These are phyloP conservation scores for Ogataea methanolica DNA, from an alignment of 805 yeast species.

Conservation along the genomic window DNA sequence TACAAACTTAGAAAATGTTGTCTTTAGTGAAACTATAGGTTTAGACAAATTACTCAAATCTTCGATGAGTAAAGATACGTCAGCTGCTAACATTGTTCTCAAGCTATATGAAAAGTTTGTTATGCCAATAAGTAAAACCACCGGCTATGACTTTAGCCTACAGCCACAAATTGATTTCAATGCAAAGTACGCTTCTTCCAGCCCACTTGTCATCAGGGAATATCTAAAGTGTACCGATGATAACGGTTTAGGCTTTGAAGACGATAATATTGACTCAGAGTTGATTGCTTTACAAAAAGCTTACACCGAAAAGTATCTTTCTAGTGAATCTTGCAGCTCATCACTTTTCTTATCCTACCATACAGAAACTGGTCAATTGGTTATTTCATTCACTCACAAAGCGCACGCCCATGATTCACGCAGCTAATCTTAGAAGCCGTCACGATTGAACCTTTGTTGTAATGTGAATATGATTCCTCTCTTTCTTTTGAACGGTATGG, in stretches of 20 bases:
- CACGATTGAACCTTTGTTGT: background rate
- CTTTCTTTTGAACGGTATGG: background rate
- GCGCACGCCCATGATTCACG: conserved; percentile 14
- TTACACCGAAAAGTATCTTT: conserved; percentile 5
- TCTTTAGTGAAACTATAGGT: conserved; percentile 18
- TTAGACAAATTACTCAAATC: conserved; percentile 19
- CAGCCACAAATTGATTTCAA: conserved; percentile 15
- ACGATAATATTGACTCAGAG: conserved; percentile 20
- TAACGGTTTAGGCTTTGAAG: conserved; percentile 13
- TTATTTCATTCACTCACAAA: conserved; percentile 27
- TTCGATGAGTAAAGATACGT: conserved; percentile 16
- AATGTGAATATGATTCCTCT: no score
- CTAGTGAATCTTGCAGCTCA: conserved; percentile 20
- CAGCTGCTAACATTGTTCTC: conserved; percentile 19
- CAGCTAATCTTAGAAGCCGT: background rate
- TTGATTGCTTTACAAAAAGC: conserved; percentile 21
- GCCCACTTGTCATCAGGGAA: conserved; percentile 16
- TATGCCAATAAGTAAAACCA: conserved; percentile 25
- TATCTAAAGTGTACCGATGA: conserved; percentile 18
- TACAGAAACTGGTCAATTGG: conserved; percentile 22
- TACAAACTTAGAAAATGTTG: conserved; percentile 22
- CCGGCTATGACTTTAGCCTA: conserved; percentile 27
- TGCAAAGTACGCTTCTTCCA: conserved; percentile 5
- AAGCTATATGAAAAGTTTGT: conserved; percentile 26
- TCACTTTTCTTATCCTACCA: conserved; percentile 25